phyloP scores from a whole-genome alignment of 2,329 filamentous ascomycete species.

The Colletotrichum graminicola region DNA sequence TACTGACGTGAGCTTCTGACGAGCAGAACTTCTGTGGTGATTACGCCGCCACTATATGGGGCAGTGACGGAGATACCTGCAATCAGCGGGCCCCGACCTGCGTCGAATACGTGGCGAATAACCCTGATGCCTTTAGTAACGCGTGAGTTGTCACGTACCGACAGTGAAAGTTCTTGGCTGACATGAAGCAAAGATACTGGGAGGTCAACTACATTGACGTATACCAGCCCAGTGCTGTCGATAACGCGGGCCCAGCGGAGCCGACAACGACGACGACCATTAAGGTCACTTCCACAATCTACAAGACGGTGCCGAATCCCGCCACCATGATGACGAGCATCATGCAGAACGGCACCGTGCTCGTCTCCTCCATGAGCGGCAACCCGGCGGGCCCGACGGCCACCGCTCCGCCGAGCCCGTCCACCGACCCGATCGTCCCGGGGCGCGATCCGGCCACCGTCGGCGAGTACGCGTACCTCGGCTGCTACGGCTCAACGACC shows the following conservation, averaged over 20 bases:
- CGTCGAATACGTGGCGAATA: conserved; percentile 59
- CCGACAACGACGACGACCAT: conserved; percentile 48
- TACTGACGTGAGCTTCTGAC: conserved; percentile 3
- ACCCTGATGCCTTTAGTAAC: conserved; percentile 58
- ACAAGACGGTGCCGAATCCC: conserved; percentile 46
- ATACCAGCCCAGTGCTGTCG: conserved; percentile 49
- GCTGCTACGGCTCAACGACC: conserved; percentile 57
- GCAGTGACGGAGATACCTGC: conserved; percentile 52
- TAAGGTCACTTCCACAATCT: conserved; percentile 45
- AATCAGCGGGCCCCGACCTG: conserved; percentile 58
- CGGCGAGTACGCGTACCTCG: conserved; percentile 51
- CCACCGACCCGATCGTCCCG: conserved; percentile 39
- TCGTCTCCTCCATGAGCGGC: conserved; percentile 25
- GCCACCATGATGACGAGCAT: conserved; percentile 31
- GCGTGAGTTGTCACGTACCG: conserved; percentile 46
- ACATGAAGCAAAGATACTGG: conserved; percentile 55
- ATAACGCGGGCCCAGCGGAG: conserved; percentile 33
- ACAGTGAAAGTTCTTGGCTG: background rate
- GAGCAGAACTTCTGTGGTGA: conserved; percentile 78
- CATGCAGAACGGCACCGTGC: conserved; percentile 21
- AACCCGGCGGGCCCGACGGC: conserved; percentile 10
- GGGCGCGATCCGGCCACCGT: conserved; percentile 51
- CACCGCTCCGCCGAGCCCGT: conserved; percentile 28
- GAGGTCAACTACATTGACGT: conserved; percentile 68
- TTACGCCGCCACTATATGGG: conserved; percentile 71